Base-by-base conservation (phyloP, 495 filamentous ascomycete genomes). In the Pyronema domesticum region DNA sequence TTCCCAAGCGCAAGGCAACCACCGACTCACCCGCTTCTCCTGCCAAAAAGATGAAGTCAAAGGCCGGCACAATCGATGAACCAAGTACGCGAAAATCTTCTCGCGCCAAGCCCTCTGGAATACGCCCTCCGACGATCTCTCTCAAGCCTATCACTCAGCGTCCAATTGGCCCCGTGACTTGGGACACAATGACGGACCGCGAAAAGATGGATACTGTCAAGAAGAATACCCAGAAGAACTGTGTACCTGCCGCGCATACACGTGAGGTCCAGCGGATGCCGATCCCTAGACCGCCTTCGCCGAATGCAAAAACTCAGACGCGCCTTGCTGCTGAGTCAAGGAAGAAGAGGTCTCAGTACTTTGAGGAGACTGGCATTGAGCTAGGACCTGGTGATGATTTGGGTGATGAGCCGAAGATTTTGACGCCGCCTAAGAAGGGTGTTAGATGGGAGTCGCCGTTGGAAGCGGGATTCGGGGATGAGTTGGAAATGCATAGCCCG, bases 211-310 rank as follows among this genome's bases (percentile, higher is more conserved):
- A 42, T 17, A 33, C 42, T 14, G 37, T 43, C 17, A 53, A 53
- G 37, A 43, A 39, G 13, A 53, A 53, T 37, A 53, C 50, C 50
- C 17, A 39, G 8, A 9, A 17, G 8, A 53, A 53, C 50, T 53
- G 50, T 19, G 42, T 43, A 34, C 50, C 50, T 3, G 19, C 50
- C 9, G 34, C 50, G 8, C 37, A 40, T 30, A 39, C 19, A 10
- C 50, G 36, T n/a, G 14, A 53, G 37, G 19, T 43, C 8, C 17
- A 14, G 3, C 11, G 37, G 37, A 39, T 33, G 35, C 34, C 50
- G 35, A 53, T 53, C 30, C 34, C 50, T 30, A 34, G 50, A 3
- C 50, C 50, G 18, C 50, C 50, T 9, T 53, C 50, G 7, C 50
- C 50, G 6, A 53, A 11, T 8, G 35, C 50, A n/a, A 34, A 9